Evolutionary conservation across 768 basidiomycete species (phyloP).

Genomic region (Trichaptum fuscoviolaceum): DNA sequence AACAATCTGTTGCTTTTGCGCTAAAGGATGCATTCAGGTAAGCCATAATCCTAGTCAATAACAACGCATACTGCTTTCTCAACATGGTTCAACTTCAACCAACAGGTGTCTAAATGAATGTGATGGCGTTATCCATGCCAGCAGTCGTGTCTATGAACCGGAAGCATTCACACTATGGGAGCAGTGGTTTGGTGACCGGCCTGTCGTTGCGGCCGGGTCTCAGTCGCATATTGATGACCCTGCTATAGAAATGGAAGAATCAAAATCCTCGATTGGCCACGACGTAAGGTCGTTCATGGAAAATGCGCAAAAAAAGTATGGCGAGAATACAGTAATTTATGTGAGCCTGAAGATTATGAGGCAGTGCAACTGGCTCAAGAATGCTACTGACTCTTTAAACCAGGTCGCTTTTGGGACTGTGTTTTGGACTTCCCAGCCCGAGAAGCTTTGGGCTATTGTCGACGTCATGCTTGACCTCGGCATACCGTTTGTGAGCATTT

Average conservation of each 20-base stretch:
- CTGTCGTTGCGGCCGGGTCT: conserved; percentile 15
- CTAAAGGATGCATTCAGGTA: not conserved
- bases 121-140: conserved; percentile 16
- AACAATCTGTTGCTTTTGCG: not conserved
- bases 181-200: conserved; percentile 15
- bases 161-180: conserved; percentile 12
- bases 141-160: conserved; percentile 15
- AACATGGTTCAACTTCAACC: conserved; percentile 2
- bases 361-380: not conserved
- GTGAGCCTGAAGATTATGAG: conserved; percentile 10
- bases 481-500: conserved; percentile 19
- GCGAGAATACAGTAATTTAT: conserved; percentile 18
- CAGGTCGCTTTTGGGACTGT: conserved; percentile 22
- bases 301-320: conserved; percentile 10
- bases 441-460: conserved; percentile 19
- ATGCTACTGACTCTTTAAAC: not conserved
- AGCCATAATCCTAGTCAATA: not conserved
- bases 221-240: conserved; percentile 9
- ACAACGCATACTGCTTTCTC: not conserved
- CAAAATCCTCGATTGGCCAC: conserved; percentile 8
- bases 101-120: not conserved
- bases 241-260: conserved; percentile 9
- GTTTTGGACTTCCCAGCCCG: conserved; percentile 19
- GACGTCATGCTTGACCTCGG: conserved; percentile 19
- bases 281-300: conserved; percentile 17